Conservation (phyloP, 192 early-diverging fungal species). For the Backusella macrospora region DNA sequence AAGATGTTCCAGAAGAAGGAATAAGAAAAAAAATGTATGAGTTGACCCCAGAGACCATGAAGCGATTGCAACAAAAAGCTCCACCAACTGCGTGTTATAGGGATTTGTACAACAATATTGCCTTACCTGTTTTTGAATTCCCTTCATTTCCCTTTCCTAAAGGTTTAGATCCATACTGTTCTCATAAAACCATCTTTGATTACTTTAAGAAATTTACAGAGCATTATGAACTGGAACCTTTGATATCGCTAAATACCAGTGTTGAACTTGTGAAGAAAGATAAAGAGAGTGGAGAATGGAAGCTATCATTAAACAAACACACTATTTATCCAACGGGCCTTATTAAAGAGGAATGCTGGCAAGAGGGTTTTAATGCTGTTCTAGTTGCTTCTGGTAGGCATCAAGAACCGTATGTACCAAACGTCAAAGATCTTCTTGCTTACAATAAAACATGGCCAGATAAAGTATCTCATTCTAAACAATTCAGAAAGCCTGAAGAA, state of each 20-base stretch:
- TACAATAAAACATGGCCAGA: slow-evolving; percentile 27
- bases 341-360: neutral
- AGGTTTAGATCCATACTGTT: neutral
- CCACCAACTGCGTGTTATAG: slow-evolving; percentile 26
- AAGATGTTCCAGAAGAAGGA: slow-evolving; percentile 1
- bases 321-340: neutral
- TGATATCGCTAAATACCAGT: slow-evolving; percentile 27
- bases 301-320: neutral
- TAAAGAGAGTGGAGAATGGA: slow-evolving; percentile 5
- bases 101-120: neutral
- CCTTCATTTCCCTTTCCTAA: neutral
- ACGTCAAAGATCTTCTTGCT: slow-evolving; percentile 10
- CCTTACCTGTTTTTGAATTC: slow-evolving; percentile 10
- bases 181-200: slow-evolving; percentile 13
- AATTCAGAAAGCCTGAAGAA: slow-evolving; percentile 20
- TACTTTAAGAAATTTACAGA: slow-evolving; percentile 26
- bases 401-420: slow-evolving; percentile 22
- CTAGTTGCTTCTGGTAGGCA: slow-evolving; percentile 25
- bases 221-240: slow-evolving; percentile 5
- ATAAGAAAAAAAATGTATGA: slow-evolving; percentile 10
- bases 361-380: slow-evolving; percentile 27
- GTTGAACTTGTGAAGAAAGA: slow-evolving; percentile 23
- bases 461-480: slow-evolving; percentile 29
- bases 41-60: slow-evolving; percentile 15
- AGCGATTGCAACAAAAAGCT: neutral